These are phyloP conservation scores for Coemansia guatemalensis DNA, from an alignment of 192 early-diverging fungal genomes.

Conservation along the genomic window DNA sequence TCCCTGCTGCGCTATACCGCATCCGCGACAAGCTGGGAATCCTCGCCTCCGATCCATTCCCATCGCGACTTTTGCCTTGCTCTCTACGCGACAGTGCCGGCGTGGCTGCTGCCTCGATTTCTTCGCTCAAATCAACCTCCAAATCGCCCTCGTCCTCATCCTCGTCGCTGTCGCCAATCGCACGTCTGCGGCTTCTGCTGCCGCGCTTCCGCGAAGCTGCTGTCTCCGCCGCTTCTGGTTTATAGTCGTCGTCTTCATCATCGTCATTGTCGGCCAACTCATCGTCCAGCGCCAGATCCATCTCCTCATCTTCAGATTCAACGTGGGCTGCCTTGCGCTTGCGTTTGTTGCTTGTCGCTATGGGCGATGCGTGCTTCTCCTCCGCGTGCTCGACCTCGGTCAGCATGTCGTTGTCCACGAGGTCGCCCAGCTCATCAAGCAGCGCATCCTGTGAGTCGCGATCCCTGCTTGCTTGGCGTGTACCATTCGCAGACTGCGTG, in stretches of 20 bases:
- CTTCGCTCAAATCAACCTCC: constrained; percentile 7
- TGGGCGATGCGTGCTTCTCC: neutral
- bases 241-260: constrained; percentile 19
- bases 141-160: constrained; percentile 14
- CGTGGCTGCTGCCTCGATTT: neutral
- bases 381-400: constrained; percentile 33
- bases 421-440: constrained; percentile 17
- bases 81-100: neutral
- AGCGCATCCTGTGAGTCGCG: constrained; percentile 47
- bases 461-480: neutral
- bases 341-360: constrained; percentile 13
- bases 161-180: constrained; percentile 38
- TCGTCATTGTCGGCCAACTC: constrained; percentile 14
- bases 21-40: constrained; percentile 18
- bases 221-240: neutral
- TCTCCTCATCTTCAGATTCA: constrained; percentile 1
- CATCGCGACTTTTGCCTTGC: neutral
- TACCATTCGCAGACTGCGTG: neutral
- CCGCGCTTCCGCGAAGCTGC: neutral
- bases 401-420: constrained; percentile 37
- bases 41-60: neutral
- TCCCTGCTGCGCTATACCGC: constrained; percentile 6
- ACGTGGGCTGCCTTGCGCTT: constrained; percentile 20
- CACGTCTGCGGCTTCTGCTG: constrained; percentile 16
- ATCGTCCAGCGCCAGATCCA: constrained; percentile 15